phyloP scores from a whole-genome alignment of 495 filamentous ascomycete genomes.

The Mytilinidion resinicola region DNA sequence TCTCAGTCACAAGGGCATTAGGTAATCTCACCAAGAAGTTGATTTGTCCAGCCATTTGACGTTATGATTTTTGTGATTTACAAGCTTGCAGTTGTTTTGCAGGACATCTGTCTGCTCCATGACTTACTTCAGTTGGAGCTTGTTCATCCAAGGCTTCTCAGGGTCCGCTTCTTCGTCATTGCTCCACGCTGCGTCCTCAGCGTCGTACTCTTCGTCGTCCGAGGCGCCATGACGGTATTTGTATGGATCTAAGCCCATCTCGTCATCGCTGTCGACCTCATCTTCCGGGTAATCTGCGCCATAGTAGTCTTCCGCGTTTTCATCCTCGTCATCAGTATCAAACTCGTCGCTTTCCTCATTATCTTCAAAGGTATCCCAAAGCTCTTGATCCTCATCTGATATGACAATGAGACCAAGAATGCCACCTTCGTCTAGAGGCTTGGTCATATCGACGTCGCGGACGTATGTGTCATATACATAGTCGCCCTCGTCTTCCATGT shows the following conservation, averaged over 20 bases:
- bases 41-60: too few relatives aligned
- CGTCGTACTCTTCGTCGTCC: slow-evolving; percentile 54
- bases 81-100: too few relatives aligned
- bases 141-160: too few relatives aligned
- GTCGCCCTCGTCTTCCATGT: slow-evolving; percentile 44
- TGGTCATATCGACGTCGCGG: slow-evolving; percentile 30
- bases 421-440: not conserved
- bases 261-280: slow-evolving; percentile 53
- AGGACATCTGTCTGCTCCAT: too few relatives aligned
- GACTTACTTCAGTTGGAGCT: too few relatives aligned
- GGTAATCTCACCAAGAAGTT: too few relatives aligned
- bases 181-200: slow-evolving; percentile 39
- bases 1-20: too few relatives aligned
- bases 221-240: slow-evolving; percentile 42
- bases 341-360: slow-evolving; percentile 54
- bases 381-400: slow-evolving; percentile 49
- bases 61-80: too few relatives aligned
- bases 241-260: slow-evolving; percentile 47
- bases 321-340: slow-evolving; percentile 24
- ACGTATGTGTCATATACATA: slow-evolving; percentile 63
- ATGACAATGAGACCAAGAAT: slow-evolving; percentile 53
- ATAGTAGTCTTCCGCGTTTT: slow-evolving; percentile 56
- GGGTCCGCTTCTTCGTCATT: slow-evolving; percentile 37
- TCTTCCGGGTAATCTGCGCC: slow-evolving; percentile 65
- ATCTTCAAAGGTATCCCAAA: slow-evolving; percentile 53